phyloP scores from a whole-genome alignment of 2,329 filamentous ascomycete species.

The Aspergillus sp. region DNA sequence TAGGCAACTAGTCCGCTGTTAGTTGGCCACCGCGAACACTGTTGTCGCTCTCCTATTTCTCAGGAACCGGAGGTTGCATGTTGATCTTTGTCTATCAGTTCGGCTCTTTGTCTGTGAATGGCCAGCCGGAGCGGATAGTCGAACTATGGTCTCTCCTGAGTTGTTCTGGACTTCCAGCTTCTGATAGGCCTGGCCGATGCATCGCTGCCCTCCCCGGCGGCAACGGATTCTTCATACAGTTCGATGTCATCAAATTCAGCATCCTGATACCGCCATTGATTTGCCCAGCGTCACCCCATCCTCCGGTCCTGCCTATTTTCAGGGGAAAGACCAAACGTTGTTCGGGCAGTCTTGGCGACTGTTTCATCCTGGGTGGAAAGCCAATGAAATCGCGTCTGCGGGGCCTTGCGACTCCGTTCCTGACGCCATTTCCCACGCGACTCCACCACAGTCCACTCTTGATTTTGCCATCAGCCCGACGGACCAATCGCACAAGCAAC shows the following conservation, averaged over 20 bases:
- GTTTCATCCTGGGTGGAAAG: constrained; percentile 17
- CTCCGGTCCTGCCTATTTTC: constrained; percentile 4
- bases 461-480: constrained; percentile 8
- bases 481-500: constrained; percentile 8
- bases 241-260: neutral
- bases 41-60: constrained; percentile 8
- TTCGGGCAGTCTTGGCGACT: constrained; percentile 12
- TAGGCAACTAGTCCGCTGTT: constrained; percentile 14
- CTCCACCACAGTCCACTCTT: constrained; percentile 5
- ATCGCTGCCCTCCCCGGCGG: no score
- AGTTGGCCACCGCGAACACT: constrained; percentile 2
- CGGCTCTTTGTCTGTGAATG: neutral
- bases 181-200: neutral
- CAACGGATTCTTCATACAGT: neutral
- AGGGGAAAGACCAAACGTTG: constrained; percentile 18
- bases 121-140: neutral
- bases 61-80: constrained; percentile 2
- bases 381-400: constrained; percentile 7
- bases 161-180: neutral
- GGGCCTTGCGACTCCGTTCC: constrained; percentile 15
- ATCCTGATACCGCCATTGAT: neutral
- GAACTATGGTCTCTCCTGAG: neutral
- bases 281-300: neutral
- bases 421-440: constrained; percentile 17
- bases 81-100: constrained; percentile 17